These are phyloP conservation scores for Millerozyma acaciae DNA, from an alignment of 805 yeast species.

Conservation along the genomic window DNA sequence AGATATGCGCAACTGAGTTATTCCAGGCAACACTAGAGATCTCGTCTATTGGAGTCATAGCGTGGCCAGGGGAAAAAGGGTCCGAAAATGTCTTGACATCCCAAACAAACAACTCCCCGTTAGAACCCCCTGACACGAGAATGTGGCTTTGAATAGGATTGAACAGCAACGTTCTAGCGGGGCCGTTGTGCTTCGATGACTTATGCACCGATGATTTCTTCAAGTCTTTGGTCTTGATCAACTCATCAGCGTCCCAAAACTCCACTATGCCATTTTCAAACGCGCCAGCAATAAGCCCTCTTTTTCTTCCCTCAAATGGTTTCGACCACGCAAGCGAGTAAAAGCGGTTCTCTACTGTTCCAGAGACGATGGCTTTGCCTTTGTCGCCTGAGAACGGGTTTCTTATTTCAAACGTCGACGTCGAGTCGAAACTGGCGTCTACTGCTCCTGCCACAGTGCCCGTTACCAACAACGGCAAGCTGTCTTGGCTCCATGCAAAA, in stretches of 20 bases:
- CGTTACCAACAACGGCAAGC: slow-evolving; percentile 73
- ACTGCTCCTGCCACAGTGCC: slow-evolving; percentile 97
- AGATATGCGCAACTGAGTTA: slow-evolving; percentile 72
- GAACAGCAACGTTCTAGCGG: slow-evolving; percentile 72
- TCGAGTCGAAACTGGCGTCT: slow-evolving; percentile 79
- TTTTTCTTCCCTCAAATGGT: slow-evolving; percentile 45
- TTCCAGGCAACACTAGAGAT: slow-evolving; percentile 87
- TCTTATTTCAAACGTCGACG: slow-evolving; percentile 78
- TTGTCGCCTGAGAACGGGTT: slow-evolving; percentile 47
- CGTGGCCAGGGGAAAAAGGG: slow-evolving; percentile 65
- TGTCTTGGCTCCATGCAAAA: slow-evolving; percentile 91
- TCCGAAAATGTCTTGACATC: slow-evolving; percentile 66
- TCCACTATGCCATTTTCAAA: slow-evolving; percentile 78
- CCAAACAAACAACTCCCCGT: slow-evolving; percentile 89
- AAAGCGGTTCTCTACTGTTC: slow-evolving; percentile 43
- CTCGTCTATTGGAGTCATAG: slow-evolving; percentile 78
- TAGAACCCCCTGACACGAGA: slow-evolving; percentile 82
- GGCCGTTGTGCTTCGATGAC: slow-evolving; percentile 57
- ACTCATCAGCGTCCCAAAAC: slow-evolving; percentile 67
- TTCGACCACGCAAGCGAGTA: slow-evolving; percentile 83
- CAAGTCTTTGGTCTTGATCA: slow-evolving; percentile 39
- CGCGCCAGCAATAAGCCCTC: slow-evolving; percentile 78
- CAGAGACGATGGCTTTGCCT: slow-evolving; percentile 31
- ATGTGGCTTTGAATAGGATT: slow-evolving; percentile 68
- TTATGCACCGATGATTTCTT: slow-evolving; percentile 46